Percentiles rank a stretch among this genome's conserved stretches.
Evolutionary conservation across 2,329 filamentous ascomycete genomes (phyloP).

Genomic region (Podosphaera xanthii): DNA sequence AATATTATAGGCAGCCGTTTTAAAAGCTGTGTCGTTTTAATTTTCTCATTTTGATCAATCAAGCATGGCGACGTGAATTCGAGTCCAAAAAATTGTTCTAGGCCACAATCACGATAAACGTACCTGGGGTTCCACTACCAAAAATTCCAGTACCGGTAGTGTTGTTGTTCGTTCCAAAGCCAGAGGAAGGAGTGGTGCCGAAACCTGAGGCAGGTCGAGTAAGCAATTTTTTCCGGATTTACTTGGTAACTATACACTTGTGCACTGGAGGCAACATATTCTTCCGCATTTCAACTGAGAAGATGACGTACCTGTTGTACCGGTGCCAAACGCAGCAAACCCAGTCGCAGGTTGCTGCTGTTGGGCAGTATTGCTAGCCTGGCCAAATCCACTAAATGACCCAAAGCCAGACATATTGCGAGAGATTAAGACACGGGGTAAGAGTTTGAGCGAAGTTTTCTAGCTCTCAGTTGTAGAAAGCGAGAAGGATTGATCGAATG

Average conservation of each 20-base stretch:
- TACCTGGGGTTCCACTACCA: slow-evolving; percentile 16
- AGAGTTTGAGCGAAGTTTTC: too few species aligned
- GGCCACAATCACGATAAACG: slow-evolving; percentile 18
- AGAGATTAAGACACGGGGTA: neutral
- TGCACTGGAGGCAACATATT: neutral
- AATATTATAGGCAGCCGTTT: neutral
- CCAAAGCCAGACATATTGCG: slow-evolving; percentile 18
- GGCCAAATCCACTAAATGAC: slow-evolving; percentile 35
- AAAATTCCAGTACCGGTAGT: slow-evolving; percentile 20
- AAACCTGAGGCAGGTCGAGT: slow-evolving; percentile 20
- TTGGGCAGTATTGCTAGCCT: slow-evolving; percentile 24
- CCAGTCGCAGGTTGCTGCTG: slow-evolving; percentile 18
- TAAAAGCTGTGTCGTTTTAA: neutral
- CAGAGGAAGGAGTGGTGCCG: slow-evolving; percentile 19
- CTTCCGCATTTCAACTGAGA: neutral
- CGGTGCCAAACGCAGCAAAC: slow-evolving; percentile 27
- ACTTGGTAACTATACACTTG: neutral
- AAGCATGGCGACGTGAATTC: slow-evolving; percentile 4
- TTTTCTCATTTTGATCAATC: neutral
- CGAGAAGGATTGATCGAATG: too few species aligned
- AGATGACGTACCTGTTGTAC: slow-evolving; percentile 16
- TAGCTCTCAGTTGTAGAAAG: too few species aligned
- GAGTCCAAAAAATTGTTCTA: slow-evolving; percentile 8
- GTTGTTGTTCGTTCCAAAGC: slow-evolving; percentile 18
- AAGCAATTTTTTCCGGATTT: slow-evolving; percentile 15